Evolutionary conservation across 768 basidiomycete genomes (phyloP).

Genomic region (Termitomyces sp.): DNA sequence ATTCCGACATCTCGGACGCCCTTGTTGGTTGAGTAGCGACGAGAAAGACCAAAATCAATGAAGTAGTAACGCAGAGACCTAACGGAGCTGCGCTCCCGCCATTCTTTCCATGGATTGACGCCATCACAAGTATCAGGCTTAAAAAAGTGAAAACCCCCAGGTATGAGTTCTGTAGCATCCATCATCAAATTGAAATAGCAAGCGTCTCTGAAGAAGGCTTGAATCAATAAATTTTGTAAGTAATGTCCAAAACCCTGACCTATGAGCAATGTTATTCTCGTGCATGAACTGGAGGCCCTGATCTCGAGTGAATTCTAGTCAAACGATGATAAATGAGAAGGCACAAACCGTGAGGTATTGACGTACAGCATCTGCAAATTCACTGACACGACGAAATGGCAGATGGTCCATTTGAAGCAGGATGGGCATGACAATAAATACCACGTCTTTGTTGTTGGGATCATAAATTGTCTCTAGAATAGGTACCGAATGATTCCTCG

Average conservation of each 20-base stretch:
- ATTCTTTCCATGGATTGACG: slow-evolving; percentile 3
- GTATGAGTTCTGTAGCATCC: slow-evolving; percentile 12
- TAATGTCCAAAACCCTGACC: slow-evolving; percentile 6
- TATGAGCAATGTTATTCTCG: slow-evolving; percentile 20
- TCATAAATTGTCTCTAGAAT: slow-evolving; percentile 4
- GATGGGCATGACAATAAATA: slow-evolving; percentile 15
- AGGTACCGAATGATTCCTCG: slow-evolving; percentile 8
- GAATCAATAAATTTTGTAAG: neutral
- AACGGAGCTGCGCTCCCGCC: neutral
- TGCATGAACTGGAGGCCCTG: slow-evolving; percentile 22
- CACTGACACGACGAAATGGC: slow-evolving; percentile 11
- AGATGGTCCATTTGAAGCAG: slow-evolving; percentile 4
- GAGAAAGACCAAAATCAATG: slow-evolving; percentile 15
- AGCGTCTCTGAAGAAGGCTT: slow-evolving; percentile 6
- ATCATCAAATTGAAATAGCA: slow-evolving; percentile 12
- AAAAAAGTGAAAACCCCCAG: slow-evolving; percentile 24
- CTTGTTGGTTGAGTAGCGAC: slow-evolving; percentile 20
- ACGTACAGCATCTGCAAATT: slow-evolving; percentile 9
- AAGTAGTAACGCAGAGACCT: neutral
- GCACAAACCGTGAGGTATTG: slow-evolving; percentile 10
- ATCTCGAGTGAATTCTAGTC: neutral
- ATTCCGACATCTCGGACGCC: slow-evolving; percentile 25
- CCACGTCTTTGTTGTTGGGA: slow-evolving; percentile 3
- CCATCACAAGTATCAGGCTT: slow-evolving; percentile 12
- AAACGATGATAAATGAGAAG: neutral